Percentiles rank a stretch among this genome's conserved stretches.
These are phyloP conservation scores for Pseudogymnoascus sp. DNA, from an alignment of 2,329 filamentous ascomycete genomes.

Conservation along the genomic window DNA sequence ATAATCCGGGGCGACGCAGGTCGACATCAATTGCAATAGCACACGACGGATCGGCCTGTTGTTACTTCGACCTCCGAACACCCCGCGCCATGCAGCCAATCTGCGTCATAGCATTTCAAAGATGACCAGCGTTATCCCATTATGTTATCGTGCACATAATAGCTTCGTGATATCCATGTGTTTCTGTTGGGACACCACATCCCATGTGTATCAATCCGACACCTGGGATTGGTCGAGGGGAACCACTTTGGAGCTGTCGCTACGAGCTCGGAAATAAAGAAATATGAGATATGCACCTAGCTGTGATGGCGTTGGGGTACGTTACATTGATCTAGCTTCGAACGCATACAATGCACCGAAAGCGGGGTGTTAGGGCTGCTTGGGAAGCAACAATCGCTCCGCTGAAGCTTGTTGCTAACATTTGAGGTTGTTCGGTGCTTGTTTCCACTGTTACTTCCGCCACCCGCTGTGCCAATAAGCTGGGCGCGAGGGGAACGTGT, in stretches of 20 bases:
- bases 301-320: neutral
- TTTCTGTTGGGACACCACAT: neutral
- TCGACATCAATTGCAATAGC: neutral
- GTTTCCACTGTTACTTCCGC: neutral
- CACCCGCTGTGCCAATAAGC: constrained; percentile 3
- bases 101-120: neutral
- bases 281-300: neutral
- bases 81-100: neutral
- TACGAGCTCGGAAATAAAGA: neutral
- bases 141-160: neutral
- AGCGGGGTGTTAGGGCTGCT: neutral
- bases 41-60: neutral
- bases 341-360: neutral
- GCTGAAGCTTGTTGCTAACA: neutral
- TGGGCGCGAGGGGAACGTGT: neutral
- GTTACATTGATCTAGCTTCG: neutral
- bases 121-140: neutral
- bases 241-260: neutral
- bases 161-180: neutral
- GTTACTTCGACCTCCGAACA: neutral
- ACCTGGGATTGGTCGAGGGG: neutral
- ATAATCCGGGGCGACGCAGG: neutral
- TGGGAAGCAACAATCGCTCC: neutral
- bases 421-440: neutral
- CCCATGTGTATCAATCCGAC: constrained; percentile 5